Evolutionary conservation across 1,284 basidiomycete species (phyloP), one percentile per base, ranked within the genome.

Genomic region (Microbotryum intermedium): DNA sequence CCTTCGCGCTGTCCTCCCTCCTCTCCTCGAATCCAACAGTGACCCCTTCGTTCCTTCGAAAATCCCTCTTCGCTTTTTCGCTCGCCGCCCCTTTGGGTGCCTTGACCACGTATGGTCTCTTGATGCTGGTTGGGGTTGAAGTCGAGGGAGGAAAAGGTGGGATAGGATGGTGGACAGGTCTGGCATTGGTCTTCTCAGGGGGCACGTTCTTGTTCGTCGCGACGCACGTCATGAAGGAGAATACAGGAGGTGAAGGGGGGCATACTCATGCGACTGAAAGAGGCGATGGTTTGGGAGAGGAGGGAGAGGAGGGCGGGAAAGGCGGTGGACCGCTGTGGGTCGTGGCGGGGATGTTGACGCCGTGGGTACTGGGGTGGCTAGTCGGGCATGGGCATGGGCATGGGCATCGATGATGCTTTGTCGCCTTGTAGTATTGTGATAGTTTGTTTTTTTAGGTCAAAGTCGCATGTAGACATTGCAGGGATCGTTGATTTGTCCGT

Each of bases 191-290:
- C 6, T 76, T 76, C 42, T 71, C 69, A 0, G 76, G 74, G 0
- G 76, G 76, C 13, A 76, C 76, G 0, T 77, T 77, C 58, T 62
- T 77, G n/a, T 77, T 73, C 48, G 75, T 77, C 9, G 75, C 76
- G 10, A 74, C 75, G 50, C 73, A 74, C 43, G 72, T 73, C 0
- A 69, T 76, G 26, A 59, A 72, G 21, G 69, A 72, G 20, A 28
- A 50, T 13, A 10, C 29, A 21, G n/a, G 42, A 1, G 16, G 23
- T 43, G 25, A 34, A 34, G 28, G 30, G 10, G 29, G 42, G 25
- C n/a, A n/a, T 47, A 2, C n/a, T 29, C n/a, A n/a, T 47, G 2
- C n/a, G 23, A 13, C 18, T 5, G 43, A 34, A 42, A 45, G 50
- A n/a, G 23, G 23, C 26, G 42, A n/a, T 7, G 13, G 50, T 25